Evolutionary conservation across 1,284 basidiomycete species (phyloP).

Genomic region (Marasmius oreades): DNA sequence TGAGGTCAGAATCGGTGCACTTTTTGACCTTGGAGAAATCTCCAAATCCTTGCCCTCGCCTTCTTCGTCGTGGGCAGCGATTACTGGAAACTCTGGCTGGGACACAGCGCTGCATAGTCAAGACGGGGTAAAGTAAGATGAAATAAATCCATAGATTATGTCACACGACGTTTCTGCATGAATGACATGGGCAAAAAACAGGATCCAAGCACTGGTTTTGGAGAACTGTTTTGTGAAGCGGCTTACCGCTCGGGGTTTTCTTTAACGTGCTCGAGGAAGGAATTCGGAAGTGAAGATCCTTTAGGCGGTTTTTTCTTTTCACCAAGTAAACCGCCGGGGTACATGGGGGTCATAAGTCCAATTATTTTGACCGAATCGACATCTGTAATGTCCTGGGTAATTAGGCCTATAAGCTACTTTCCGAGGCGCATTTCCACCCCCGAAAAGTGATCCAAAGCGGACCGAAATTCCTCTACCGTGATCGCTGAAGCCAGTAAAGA

Average conservation of each 20-base stretch:
- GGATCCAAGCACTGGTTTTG: no score
- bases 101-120: conserved; percentile 13
- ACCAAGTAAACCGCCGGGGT: no score
- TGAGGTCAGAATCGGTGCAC: not conserved
- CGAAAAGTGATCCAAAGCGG: conserved; percentile 67
- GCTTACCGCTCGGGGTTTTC: no score
- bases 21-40: not conserved
- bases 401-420: conserved; percentile 37
- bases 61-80: conserved; percentile 42
- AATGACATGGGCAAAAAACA: not conserved
- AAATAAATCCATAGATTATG: not conserved
- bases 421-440: conserved; percentile 72
- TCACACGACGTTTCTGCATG: no score
- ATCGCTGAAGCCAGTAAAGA: conserved; percentile 24
- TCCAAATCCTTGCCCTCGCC: conserved; percentile 23
- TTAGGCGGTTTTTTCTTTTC: no score
- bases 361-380: no score
- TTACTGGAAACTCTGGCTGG: conserved; percentile 26
- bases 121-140: not conserved
- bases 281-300: no score
- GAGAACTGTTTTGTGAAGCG: no score
- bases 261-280: no score
- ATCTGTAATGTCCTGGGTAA: not conserved
- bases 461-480: conserved; percentile 54
- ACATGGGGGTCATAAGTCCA: no score